phyloP scores from a whole-genome alignment of 805 yeast species.

The Cyberlindnera americana region DNA sequence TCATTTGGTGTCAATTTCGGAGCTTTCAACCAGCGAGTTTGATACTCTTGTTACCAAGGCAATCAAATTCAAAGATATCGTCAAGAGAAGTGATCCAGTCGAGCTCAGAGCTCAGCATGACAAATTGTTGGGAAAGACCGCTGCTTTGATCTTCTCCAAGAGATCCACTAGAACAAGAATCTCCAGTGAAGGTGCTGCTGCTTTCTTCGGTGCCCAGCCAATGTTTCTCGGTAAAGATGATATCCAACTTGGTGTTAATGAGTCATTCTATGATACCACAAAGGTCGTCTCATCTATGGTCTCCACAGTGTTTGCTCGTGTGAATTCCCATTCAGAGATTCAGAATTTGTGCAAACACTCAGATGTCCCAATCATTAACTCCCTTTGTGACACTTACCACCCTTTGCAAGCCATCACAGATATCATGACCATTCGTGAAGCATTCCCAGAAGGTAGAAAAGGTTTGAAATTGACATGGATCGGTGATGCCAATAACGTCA shows the following conservation, averaged over 20 bases:
- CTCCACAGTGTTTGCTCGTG: constrained; percentile 96
- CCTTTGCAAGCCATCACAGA: constrained; percentile 96
- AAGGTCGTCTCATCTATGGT: constrained; percentile 93
- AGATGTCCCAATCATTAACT: constrained; percentile 86
- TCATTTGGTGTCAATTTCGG: constrained; percentile 81
- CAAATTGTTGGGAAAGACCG: constrained; percentile 73
- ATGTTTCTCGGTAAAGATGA: constrained; percentile 96
- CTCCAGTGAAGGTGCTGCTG: constrained; percentile 91
- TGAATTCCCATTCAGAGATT: constrained; percentile 79
- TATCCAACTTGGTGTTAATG: constrained; percentile 95
- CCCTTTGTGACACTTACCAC: constrained; percentile 89
- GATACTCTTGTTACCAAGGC: constrained; percentile 71
- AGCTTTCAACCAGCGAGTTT: constrained; percentile 71
- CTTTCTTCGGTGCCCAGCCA: constrained; percentile 92
- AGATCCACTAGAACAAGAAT: constrained; percentile 95
- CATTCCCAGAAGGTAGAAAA: constrained; percentile 48
- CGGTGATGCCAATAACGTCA: constrained; percentile 95
- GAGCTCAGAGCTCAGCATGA: constrained; percentile 36
- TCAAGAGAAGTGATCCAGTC: constrained; percentile 48
- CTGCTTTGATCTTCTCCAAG: constrained; percentile 81
- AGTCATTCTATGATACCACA: constrained; percentile 83
- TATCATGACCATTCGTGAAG: constrained; percentile 78
- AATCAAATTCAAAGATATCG: constrained; percentile 55
- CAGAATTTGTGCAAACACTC: constrained; percentile 74
- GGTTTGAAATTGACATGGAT: constrained; percentile 87